Base-by-base conservation (phyloP, 2,329 filamentous ascomycete genomes). In the Hypoxylon sp. region DNA sequence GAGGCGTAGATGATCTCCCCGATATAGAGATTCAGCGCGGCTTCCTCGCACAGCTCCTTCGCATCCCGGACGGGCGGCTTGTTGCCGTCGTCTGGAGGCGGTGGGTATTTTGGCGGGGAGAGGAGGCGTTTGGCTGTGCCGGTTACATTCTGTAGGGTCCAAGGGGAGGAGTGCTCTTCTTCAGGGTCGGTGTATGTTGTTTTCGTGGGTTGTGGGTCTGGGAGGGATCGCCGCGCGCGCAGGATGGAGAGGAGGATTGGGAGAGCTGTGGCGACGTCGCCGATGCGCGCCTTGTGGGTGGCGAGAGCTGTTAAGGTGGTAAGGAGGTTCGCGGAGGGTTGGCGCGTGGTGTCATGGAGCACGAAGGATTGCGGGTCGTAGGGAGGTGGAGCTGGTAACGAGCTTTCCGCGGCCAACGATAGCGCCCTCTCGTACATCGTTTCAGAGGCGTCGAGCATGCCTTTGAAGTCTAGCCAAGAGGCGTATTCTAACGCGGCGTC, bases 181-280 rank as follows among this genome's bases (percentile, higher is more conserved):
- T 48, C 50, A 29, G 39, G 30, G 12, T 53, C 52, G 48, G 12
- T 25, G 48, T 34, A 34, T 47, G 37, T 54, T 34, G 21, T 53
- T 39, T 48, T 46, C 48, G 55, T 16, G 43, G 32, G 50, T 29
- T 69, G 41, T 69, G 67, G 55, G 56, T 69, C 32, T 63, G 73
- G 84, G 48, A 81, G 89, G 74, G 73, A 89, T 78, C 91, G 89
- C 23, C 93, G 89, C 7, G 93, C 91, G 69, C 92, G 89, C 9
- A 98, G 88, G 46, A 97, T 83, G 27, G 94, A 97, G 41, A 97
- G 84, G 73, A 97, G 91, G 54, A 97, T 92, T 2, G 95, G 92
- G 1, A 98, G 85, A 1, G 95, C 93, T 3, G 84, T 80, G 5
- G 87, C 79, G 16, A 93, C 75, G 70, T 94, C 86, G 16, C 88